These are phyloP conservation scores for Verticillium zaregamsianum DNA, from an alignment of 2,329 filamentous ascomycete species.

Conservation along the genomic window DNA sequence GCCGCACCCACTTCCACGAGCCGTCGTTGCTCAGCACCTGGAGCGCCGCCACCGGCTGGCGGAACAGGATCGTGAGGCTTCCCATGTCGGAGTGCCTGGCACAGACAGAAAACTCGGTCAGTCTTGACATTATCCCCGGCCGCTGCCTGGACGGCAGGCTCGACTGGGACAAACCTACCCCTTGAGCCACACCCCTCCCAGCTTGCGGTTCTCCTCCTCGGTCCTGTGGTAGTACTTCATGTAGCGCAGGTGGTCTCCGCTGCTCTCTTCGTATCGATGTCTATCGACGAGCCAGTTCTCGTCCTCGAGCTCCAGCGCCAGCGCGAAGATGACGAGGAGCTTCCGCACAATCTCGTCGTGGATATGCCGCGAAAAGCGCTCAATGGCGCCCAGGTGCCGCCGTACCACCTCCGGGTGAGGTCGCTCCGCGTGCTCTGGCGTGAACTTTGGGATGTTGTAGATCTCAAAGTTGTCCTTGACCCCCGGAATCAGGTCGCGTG, in stretches of 20 bases:
- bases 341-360: slow-evolving; percentile 48
- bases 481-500: slow-evolving; percentile 18
- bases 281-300: slow-evolving; percentile 51
- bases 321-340: slow-evolving; percentile 53
- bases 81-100: slow-evolving; percentile 45
- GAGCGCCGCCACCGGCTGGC: slow-evolving; percentile 49
- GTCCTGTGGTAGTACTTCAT: slow-evolving; percentile 50
- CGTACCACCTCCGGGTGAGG: slow-evolving; percentile 41
- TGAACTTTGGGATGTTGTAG: slow-evolving; percentile 58
- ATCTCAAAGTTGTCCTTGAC: slow-evolving; percentile 53
- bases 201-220: slow-evolving; percentile 35
- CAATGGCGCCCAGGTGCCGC: slow-evolving; percentile 47
- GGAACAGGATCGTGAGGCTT: slow-evolving; percentile 49
- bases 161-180: slow-evolving; percentile 13
- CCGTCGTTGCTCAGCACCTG: slow-evolving; percentile 44
- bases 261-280: slow-evolving; percentile 49
- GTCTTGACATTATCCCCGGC: no score
- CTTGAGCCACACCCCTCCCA: slow-evolving; percentile 32
- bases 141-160: not conserved
- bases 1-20: slow-evolving; percentile 22
- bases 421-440: slow-evolving; percentile 34
- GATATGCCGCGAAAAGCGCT: slow-evolving; percentile 38
- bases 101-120: not conserved
- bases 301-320: slow-evolving; percentile 52
- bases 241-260: slow-evolving; percentile 55